Conservation (phyloP, 2,329 filamentous ascomycete species). For the Fusarium longipes region DNA sequence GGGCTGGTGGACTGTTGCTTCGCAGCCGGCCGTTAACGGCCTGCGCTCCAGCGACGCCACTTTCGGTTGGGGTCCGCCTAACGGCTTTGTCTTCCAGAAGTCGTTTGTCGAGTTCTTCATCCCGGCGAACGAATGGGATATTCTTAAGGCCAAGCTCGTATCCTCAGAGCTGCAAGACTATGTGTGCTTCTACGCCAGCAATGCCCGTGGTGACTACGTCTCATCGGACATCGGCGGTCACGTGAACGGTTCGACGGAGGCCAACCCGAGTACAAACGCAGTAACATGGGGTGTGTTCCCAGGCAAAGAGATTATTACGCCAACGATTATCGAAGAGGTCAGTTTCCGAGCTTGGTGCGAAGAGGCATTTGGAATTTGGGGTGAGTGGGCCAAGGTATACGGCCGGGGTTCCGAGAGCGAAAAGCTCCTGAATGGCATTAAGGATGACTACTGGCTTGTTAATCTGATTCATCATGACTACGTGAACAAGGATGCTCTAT, state of each 20-base stretch:
- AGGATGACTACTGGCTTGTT: constrained; percentile 84
- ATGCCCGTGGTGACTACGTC: constrained; percentile 80
- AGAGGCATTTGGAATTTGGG: constrained; percentile 96
- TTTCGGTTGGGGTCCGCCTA: constrained; percentile 92
- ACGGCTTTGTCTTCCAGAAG: constrained; percentile 98
- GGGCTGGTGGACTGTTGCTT: constrained; percentile 97
- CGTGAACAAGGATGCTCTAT: constrained; percentile 76
- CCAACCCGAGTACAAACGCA: constrained; percentile 77
- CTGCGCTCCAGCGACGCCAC: constrained; percentile 78
- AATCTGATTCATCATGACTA: constrained; percentile 89
- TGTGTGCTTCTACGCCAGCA: constrained; percentile 89
- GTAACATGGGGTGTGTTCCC: constrained; percentile 98
- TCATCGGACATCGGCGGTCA: constrained; percentile 69
- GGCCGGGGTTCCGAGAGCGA: constrained; percentile 77
- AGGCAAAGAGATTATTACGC: constrained; percentile 94
- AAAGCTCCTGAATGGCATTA: constrained; percentile 74
- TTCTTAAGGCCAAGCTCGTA: constrained; percentile 71
- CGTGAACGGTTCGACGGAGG: constrained; percentile 43
- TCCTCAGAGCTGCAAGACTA: constrained; percentile 69
- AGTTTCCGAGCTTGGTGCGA: constrained; percentile 95
- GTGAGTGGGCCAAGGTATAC: constrained; percentile 92
- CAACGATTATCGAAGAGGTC: constrained; percentile 95
- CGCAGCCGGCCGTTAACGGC: constrained; percentile 93
- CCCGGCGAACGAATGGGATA: constrained; percentile 76
- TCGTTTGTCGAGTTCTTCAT: constrained; percentile 98